Conservation (phyloP, 805 yeast species). For the Kodamaea fukazawae region DNA sequence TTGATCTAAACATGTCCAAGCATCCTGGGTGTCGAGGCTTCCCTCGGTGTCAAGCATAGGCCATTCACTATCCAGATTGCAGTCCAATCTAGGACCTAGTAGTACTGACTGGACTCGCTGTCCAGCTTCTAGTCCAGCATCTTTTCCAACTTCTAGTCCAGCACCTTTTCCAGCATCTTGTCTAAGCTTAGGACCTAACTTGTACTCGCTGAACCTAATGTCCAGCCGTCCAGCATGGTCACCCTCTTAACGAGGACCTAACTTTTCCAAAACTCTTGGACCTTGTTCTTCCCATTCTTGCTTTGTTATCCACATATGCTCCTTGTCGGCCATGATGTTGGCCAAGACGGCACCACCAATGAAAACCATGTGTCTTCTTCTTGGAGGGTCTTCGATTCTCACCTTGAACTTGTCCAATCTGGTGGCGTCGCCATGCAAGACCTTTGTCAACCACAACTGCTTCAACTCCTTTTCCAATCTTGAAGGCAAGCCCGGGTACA, state of each 20-base stretch:
- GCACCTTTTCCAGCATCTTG: not conserved
- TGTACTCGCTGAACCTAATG: no score
- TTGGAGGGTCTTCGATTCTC: slow-evolving; percentile 96
- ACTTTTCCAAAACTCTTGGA: slow-evolving; percentile 74
- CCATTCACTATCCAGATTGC: no score
- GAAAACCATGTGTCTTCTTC: slow-evolving; percentile 98
- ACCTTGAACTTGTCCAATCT: slow-evolving; percentile 91
- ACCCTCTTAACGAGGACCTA: slow-evolving; percentile 77
- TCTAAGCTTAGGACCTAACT: not conserved
- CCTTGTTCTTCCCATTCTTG: slow-evolving; percentile 99
- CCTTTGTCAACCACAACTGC: slow-evolving; percentile 91
- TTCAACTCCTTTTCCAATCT: slow-evolving; percentile 93
- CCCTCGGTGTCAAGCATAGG: no score
- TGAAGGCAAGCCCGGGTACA: slow-evolving; percentile 98
- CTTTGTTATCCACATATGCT: slow-evolving; percentile 95
- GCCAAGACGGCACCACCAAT: slow-evolving; percentile 98
- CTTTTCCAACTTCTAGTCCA: no score
- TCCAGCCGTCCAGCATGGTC: no score
- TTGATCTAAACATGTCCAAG: no score
- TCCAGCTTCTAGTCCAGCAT: no score
- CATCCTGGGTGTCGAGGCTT: no score
- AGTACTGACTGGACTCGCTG: no score
- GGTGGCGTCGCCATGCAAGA: slow-evolving; percentile 80
- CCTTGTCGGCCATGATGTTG: slow-evolving; percentile 96
- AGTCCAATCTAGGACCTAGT: no score